These are phyloP conservation scores for Xylaria sp. DNA, from an alignment of 2,329 filamentous ascomycete genomes.

Conservation along the genomic window DNA sequence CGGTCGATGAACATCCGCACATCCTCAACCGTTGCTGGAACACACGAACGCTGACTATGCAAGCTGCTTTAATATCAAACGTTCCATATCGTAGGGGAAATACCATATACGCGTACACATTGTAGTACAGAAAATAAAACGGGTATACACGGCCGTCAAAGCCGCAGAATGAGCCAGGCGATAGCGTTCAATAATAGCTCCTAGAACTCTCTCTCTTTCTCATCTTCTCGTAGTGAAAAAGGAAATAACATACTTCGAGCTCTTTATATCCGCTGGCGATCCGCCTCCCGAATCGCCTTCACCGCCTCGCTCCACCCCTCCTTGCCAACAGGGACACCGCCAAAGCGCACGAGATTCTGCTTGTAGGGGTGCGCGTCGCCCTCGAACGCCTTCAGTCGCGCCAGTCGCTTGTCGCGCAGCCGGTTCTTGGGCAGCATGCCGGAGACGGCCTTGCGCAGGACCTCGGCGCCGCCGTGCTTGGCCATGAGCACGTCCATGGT, in stretches of 20 bases:
- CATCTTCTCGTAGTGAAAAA: background rate
- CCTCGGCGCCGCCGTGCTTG: constrained; percentile 89
- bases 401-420: constrained; percentile 79
- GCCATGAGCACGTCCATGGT: constrained; percentile 93
- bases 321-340: constrained; percentile 51
- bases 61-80: background rate
- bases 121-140: background rate
- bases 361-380: constrained; percentile 88
- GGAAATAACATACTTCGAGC: background rate
- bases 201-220: background rate
- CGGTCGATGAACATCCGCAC: background rate
- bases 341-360: constrained; percentile 74
- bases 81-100: background rate
- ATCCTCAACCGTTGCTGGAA: too few relatives aligned
- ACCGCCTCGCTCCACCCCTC: constrained; percentile 50
- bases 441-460: constrained; percentile 83
- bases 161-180: constrained; percentile 1
- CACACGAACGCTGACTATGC: background rate
- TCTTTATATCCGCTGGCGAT: constrained; percentile 45
- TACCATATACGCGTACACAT: background rate
- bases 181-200: too few relatives aligned
- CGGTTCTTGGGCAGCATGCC: constrained; percentile 99
- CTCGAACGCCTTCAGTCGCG: constrained; percentile 90
- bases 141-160: background rate
- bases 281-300: constrained; percentile 45